Evolutionary conservation across 345 rosid species (phyloP).

Genomic region (Eucalyptus curtisii): DNA sequence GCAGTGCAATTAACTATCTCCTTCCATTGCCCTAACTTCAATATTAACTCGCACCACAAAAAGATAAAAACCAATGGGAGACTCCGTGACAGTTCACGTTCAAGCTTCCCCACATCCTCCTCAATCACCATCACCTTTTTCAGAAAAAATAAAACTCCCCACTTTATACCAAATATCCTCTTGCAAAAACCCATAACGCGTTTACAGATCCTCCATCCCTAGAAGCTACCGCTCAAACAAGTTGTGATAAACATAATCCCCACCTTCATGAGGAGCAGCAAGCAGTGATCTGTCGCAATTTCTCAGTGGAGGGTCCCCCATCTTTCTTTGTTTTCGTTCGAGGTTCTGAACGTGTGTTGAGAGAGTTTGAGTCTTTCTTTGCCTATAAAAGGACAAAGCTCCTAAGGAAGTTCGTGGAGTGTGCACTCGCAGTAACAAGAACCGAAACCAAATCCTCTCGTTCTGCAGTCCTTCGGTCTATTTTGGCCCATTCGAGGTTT

Average conservation of each 20-base stretch:
- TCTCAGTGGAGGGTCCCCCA: conserved; percentile 21
- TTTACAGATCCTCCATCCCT: not conserved
- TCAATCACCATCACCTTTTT: conserved; percentile 23
- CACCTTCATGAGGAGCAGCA: not conserved
- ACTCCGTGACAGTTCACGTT: not conserved
- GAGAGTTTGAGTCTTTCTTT: not conserved
- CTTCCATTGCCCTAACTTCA: not conserved
- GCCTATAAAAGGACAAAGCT: conserved; percentile 24
- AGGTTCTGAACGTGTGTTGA: not conserved
- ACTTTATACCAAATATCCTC: not conserved
- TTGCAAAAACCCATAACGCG: not conserved
- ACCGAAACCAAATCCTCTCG: not conserved
- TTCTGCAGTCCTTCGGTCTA: not conserved
- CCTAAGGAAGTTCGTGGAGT: not conserved
- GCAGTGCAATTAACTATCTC: not conserved
- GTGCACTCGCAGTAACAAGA: not conserved
- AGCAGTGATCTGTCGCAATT: conserved; percentile 10
- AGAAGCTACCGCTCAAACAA: conserved; percentile 9
- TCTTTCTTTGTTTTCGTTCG: not conserved
- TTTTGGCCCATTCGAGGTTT: not conserved
- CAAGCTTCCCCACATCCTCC: conserved; percentile 1
- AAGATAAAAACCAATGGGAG: not conserved
- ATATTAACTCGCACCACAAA: not conserved
- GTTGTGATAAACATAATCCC: conserved; percentile 20
- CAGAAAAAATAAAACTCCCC: not conserved